Base-by-base conservation (phyloP, 768 basidiomycete genomes). In the Suillus lakei region DNA sequence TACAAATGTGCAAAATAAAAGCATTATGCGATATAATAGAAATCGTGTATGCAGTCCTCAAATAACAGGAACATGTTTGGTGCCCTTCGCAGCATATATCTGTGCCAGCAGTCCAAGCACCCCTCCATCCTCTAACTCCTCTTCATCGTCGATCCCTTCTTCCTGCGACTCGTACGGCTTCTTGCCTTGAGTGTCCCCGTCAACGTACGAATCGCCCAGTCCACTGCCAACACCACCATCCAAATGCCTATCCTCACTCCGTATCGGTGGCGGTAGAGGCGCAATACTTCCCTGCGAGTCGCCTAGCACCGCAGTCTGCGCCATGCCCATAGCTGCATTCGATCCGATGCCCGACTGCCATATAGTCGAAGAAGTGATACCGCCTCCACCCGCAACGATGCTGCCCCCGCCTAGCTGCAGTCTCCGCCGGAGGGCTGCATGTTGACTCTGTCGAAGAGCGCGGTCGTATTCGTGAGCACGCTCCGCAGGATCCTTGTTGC, bases 21-120 rank as follows among this genome's bases (percentile, higher is more conserved):
- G 18, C 38, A 51, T 23, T 50, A 60, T 59, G 36, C 12, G 28
- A 41, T 30, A 3, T 34, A 30, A 59, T 59, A 21, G 39, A 59
- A 59, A 59, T 18, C 39, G 41, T 41, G 26, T 38, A 58, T 23
- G 23, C 10, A 38, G 8, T 26, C n/a, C 16, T 68, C 73, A 84
- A 63, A 87, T 82, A 23, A 83, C 80, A 53, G 84, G 80, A 6
- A 81, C 78, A 62, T 83, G 82, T 64, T 82, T 84, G 55, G 87
- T 66, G 1, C 68, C 86, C 66, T 80, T 82, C 69, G 85, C 81
- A 54, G 85, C 88, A 76, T 96, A 95, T 60, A 98, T 96, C 81
- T 96, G 91, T 50, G 93, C 91, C 70, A 98, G 74, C 67, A 98
- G 73, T 26, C 92, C 93, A 67, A 97, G 78, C 68, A 98, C 90